Evolutionary conservation across 148 eudicot genomes (phyloP).

Genomic region (Vaccinium macrocarpon): DNA sequence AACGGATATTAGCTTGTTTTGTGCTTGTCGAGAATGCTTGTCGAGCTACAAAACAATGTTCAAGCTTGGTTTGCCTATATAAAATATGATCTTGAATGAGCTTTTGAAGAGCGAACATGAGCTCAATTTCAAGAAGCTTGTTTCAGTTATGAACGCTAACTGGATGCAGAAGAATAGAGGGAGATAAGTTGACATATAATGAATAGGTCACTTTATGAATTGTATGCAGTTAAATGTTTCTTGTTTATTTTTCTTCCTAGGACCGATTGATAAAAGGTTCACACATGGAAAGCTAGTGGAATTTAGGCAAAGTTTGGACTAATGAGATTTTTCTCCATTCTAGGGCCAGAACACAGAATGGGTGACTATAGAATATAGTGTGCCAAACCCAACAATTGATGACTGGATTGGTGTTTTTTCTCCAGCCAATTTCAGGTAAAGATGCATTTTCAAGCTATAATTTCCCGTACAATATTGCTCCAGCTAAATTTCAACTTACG

Average conservation of each 20-base stretch:
- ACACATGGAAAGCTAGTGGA: not conserved
- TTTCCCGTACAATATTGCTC: not conserved
- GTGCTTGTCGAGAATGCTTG: not conserved
- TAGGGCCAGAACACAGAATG: conserved; percentile 64
- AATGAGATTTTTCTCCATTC: conserved; percentile 6
- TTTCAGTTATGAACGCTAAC: not conserved
- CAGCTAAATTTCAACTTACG: not conserved
- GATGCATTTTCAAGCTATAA: not conserved
- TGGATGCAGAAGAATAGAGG: not conserved
- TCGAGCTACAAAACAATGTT: not conserved
- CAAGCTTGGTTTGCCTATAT: not conserved
- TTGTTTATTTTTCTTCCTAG: conserved; percentile 3
- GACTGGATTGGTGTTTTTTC: conserved; percentile 98
- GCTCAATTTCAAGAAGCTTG: not conserved
- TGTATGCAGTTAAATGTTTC: not conserved
- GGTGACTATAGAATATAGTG: conserved; percentile 55
- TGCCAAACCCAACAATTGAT: conserved; percentile 50
- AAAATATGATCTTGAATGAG: not conserved
- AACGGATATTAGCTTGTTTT: not conserved
- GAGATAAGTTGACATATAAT: not conserved
- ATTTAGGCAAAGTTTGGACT: not conserved
- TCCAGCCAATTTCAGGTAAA: conserved; percentile 79
- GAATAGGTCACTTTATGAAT: not conserved
- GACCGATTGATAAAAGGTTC: not conserved
- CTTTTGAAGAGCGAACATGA: not conserved